These are phyloP conservation scores for Agrocybe praecox DNA, from an alignment of 768 basidiomycete species.

Conservation along the genomic window DNA sequence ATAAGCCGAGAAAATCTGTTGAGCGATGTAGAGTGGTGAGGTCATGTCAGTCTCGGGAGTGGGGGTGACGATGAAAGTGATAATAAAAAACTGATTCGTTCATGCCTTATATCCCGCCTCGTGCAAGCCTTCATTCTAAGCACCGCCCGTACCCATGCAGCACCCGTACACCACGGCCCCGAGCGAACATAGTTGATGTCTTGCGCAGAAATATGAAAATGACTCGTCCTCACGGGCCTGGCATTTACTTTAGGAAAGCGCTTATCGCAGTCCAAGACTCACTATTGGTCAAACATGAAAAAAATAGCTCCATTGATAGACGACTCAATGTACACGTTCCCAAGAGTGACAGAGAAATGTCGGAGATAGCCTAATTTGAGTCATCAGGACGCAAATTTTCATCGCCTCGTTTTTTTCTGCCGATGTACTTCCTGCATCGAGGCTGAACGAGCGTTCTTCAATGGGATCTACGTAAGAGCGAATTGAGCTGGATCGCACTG, in stretches of 20 bases:
- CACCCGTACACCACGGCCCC: not conserved
- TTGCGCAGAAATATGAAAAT: not conserved
- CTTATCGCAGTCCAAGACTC: not conserved
- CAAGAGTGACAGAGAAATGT: no score
- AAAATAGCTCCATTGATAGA: not conserved
- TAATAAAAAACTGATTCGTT: not conserved
- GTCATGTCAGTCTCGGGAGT: conserved; percentile 19
- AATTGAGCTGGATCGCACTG: not conserved
- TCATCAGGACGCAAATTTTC: not conserved
- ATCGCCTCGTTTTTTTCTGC: not conserved
- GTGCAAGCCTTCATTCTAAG: not conserved
- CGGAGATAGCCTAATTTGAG: not conserved
- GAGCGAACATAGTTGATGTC: not conserved
- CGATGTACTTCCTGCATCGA: not conserved
- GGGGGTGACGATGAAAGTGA: not conserved
- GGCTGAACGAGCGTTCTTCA: not conserved
- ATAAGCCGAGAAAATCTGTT: conserved; percentile 24
- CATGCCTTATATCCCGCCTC: not conserved
- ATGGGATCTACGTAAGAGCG: not conserved
- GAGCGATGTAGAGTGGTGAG: conserved; percentile 23
- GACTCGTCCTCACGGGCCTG: not conserved
- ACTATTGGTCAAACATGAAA: not conserved
- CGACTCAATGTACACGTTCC: not conserved
- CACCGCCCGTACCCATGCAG: not conserved
- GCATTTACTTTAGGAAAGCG: not conserved